Evolutionary conservation across 1,284 basidiomycete genomes (phyloP), one percentile per base, ranked within the genome.

Genomic region (Fomitopsis palustris): DNA sequence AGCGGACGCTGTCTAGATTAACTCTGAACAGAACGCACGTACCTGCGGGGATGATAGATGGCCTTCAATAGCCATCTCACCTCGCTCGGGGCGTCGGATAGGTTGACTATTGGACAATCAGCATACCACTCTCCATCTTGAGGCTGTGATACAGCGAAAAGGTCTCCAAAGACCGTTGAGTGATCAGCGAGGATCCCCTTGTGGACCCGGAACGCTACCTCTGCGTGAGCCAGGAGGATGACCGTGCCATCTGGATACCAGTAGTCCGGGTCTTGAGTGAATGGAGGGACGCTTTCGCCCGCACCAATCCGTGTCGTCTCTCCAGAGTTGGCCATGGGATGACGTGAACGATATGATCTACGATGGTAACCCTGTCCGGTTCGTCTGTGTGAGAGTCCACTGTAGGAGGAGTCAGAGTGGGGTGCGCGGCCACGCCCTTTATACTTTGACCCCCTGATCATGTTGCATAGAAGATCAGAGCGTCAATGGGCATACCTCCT

Each of bases 201-300:
- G 39, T 42, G 42, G n/a, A 55, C 54, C 17, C 54, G 41, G 23
- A 55, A 55, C 19, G 54, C 54, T 17, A 43, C 29, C 23, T 43
- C n/a, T 5, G n/a, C 23, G 5, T 19, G 39, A 23, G 53, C 37
- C 3, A 55, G 14, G 8, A 42, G 54, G 39, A 55, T 35, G 39
- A 55, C 31, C 10, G 29, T 58, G 19, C 57, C 52, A 21, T 47
- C 37, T 5, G 56, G 21, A 33, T 49, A 57, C 39, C 45, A 57
- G 47, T 52, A 35, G 17, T 57, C 37, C 4, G 17, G 38, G 19
- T 52, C 49, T 10, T 33, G 31, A 3, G 25, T 5, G 27, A 35
- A 35, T n/a, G 49, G 19, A 4, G 21, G 31, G 19, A 14, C 3
- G 8, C 19, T 31, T 21, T 3, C n/a, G 14, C 31, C 7, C 6